Conservation (phyloP, 495 filamentous ascomycete genomes). For the Darksidea phi region DNA sequence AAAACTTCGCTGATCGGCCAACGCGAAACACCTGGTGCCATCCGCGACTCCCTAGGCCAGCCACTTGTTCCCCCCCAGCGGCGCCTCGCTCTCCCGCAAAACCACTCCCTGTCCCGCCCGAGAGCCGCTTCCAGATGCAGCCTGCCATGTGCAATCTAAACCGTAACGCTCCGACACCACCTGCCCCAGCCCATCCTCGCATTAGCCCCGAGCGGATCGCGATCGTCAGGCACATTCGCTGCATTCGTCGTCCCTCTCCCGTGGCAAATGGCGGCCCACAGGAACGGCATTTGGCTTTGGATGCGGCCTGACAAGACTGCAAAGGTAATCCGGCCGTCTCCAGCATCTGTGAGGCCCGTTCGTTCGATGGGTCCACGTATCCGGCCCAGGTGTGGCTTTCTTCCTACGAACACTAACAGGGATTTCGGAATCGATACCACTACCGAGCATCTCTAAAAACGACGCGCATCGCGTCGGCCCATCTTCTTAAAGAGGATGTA, state of each 20-base stretch:
- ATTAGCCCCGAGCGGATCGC: neutral
- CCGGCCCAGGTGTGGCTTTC: neutral
- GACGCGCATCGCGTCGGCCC: neutral
- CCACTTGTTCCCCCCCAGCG: neutral
- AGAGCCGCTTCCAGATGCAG: neutral
- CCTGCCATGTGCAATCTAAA: constrained; percentile 23
- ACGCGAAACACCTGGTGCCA: neutral
- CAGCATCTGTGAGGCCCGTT: neutral
- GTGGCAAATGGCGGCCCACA: too few relatives aligned
- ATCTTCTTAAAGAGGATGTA: neutral
- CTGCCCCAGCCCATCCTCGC: constrained; percentile 2
- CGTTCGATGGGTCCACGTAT: constrained; percentile 12
- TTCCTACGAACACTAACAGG: neutral
- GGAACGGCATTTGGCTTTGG: neutral
- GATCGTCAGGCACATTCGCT: constrained; percentile 31
- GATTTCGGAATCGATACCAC: neutral
- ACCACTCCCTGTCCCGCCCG: constrained; percentile 13
- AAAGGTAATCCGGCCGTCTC: neutral
- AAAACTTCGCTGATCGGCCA: neutral
- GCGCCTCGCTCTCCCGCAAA: constrained; percentile 13
- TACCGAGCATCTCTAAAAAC: too few relatives aligned
- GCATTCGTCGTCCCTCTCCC: neutral
- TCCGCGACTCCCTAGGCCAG: neutral
- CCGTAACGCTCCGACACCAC: constrained; percentile 15
- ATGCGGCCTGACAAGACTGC: neutral